Percentiles rank a stretch among this genome's conserved stretches.
Conservation (phyloP, 2,329 filamentous ascomycete genomes). For the Clarireedia hainanense region DNA sequence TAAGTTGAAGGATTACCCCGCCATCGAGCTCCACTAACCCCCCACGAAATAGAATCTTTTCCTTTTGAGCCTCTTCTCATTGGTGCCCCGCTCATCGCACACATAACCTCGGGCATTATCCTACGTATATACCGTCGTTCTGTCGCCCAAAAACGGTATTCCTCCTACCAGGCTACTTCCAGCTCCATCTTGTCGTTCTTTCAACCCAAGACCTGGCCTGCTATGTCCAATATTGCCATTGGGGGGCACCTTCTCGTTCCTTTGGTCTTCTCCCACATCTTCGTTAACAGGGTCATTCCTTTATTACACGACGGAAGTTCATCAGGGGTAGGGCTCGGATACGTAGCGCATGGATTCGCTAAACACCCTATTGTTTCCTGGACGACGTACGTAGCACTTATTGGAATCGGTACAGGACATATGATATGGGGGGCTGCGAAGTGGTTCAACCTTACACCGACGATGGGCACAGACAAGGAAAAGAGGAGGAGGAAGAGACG, state of each 20-base stretch:
- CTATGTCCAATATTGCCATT: constrained; percentile 58
- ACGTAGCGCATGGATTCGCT: constrained; percentile 78
- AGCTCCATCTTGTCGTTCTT: constrained; percentile 60
- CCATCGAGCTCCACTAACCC: constrained; percentile 29
- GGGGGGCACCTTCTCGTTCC: constrained; percentile 65
- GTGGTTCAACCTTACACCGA: constrained; percentile 63
- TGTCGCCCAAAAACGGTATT: constrained; percentile 61
- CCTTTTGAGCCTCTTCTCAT: constrained; percentile 71
- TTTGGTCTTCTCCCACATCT: constrained; percentile 62
- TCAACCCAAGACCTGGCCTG: constrained; percentile 65
- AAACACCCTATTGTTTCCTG: constrained; percentile 60
- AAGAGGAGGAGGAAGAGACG: constrained; percentile 61
- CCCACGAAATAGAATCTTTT: constrained; percentile 40
- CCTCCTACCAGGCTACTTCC: constrained; percentile 65
- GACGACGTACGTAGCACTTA: constrained; percentile 59
- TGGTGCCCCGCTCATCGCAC: constrained; percentile 65
- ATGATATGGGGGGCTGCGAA: constrained; percentile 79
- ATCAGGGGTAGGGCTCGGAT: constrained; percentile 77
- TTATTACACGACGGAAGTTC: constrained; percentile 72
- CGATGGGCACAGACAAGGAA: constrained; percentile 42
- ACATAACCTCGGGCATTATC: constrained; percentile 69
- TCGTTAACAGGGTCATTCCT: constrained; percentile 70
- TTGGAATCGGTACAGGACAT: constrained; percentile 64
- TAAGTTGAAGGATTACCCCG: too few relatives aligned
- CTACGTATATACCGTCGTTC: constrained; percentile 69